Evolutionary conservation across 169 alveolate genomes (phyloP).

Genomic region (Plasmodium gonderi): DNA sequence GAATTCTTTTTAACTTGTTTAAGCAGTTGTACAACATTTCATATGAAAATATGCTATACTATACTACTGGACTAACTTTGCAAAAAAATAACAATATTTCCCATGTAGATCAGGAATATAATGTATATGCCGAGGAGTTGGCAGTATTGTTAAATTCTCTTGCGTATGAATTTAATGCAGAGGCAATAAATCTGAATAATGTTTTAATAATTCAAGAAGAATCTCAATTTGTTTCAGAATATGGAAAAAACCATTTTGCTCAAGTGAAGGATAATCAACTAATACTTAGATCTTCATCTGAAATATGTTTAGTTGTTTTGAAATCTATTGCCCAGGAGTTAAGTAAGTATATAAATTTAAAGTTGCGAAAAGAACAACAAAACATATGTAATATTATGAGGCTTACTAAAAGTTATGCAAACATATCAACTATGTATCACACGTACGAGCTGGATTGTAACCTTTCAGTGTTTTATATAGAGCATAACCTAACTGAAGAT

Average conservation of each 20-base stretch:
- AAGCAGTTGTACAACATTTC: slow-evolving; percentile 8
- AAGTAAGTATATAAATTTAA: slow-evolving; percentile 18
- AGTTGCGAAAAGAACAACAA: not conserved
- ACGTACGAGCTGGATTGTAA: slow-evolving; percentile 70
- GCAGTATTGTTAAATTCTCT: slow-evolving; percentile 62
- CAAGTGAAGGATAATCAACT: slow-evolving; percentile 16
- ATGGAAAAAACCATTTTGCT: slow-evolving; percentile 9
- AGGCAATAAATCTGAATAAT: slow-evolving; percentile 13
- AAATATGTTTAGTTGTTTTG: slow-evolving; percentile 36
- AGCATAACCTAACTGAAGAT: not conserved
- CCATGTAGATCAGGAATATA: not conserved
- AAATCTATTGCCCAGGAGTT: slow-evolving; percentile 38
- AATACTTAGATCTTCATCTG: slow-evolving; percentile 25
- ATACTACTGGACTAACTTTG: slow-evolving; percentile 27
- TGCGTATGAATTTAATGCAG: slow-evolving; percentile 22
- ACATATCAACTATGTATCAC: slow-evolving; percentile 34
- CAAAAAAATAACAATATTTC: not conserved
- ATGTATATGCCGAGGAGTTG: slow-evolving; percentile 59
- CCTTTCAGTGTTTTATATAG: slow-evolving; percentile 28
- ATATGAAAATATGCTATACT: slow-evolving; percentile 41
- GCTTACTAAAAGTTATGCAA: slow-evolving; percentile 22
- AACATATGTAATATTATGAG: slow-evolving; percentile 23
- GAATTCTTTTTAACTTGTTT: slow-evolving; percentile 39
- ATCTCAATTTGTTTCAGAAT: not conserved
- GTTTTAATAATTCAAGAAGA: slow-evolving; percentile 9